Evolutionary conservation across 257 asterid genomes (phyloP), one percentile per base, ranked within the genome.

Genomic region (Pogostemon cablin): DNA sequence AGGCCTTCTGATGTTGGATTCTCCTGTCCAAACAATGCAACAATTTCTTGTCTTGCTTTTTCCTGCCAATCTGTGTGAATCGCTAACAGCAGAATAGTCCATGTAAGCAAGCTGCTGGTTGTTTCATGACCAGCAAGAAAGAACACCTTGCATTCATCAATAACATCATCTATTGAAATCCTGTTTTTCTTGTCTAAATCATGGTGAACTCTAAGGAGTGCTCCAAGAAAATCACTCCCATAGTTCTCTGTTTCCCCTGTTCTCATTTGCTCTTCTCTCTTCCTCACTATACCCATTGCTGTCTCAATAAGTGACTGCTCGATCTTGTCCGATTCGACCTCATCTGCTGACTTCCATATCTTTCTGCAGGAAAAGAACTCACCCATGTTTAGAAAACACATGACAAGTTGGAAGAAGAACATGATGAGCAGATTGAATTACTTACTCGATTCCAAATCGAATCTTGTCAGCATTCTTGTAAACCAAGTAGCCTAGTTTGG

Each of bases 41-140:
- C 2, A 8, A 72, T 80, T 59, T 84, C 88, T 7, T 81, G 46
- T 48, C 88, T 80, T 38, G 85, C 92, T 55, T 82, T 84, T 7
- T 88, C 87, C 75, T 88, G 95, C 90, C 95, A 86, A 50, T 88
- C 90, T 32, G 81, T 79, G 82, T 86, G 84, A 43, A 82, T 69
- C 50, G 88, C 82, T 7, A 86, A 65, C 57, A 86, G 88, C 9
- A 88, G 62, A 65, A 72, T 1, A 12, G 78, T 76, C 95, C 90
- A 86, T 4, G 82, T 48, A 0, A 82, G 75, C 8, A 82, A 68
- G 64, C 83, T 80, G 67, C 75, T 76, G 9, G 88, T 78, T 25
- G 90, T 82, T 69, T 83, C 92, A 32, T 86, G 90, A 49, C 92
- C 92, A 4, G 91, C 91, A 15, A 79, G 62, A 67, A 80, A 84